Evolutionary conservation across 257 asterid species (phyloP), one percentile per base, ranked within the genome.

Genomic region (Penstemon barbatus): DNA sequence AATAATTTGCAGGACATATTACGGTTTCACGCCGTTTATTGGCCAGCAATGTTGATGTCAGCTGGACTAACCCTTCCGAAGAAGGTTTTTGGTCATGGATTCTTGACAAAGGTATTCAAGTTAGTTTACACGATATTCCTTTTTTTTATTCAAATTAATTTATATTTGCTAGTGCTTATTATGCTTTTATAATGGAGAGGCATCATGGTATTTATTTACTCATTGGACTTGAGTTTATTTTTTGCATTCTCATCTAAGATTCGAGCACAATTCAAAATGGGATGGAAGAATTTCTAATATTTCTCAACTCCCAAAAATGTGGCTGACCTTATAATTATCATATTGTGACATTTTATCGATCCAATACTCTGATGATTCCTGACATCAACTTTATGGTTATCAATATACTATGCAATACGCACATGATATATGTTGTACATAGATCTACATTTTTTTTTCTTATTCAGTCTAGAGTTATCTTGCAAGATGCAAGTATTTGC

Each of bases 31-130:
- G 99, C 99, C 57, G 97, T 93, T 73, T 93, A 93, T 80, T 93
- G 99, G 99, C 99, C 97, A 63, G 99, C 99, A 49, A 93, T 93
- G 97, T 78, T 93, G 76, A 82, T 93, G 94, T 93, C 99, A 68
- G 99, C 97, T 75, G 96, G 96, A 75, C 63, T 88, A 25, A 78
- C 78, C 65, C 91, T 85, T 50, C 99, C 99, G 6, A 93, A 85
- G 80, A 87, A 81, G 88, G 97, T 93, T 12, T 88, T 93, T 81
- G 96, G 99, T 77, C 99, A 93, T 79, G 99, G 99, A 57, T 93
- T 93, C 83, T 79, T 93, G 89, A 93, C 99, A 9, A 93, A 93
- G 99, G 99, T 90, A 82, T 72, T 70, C 52, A 42, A 57, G 65
- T 65, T 72, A 48, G 64, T 53, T 52, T 15, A 25, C 53, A 63